phyloP scores from a whole-genome alignment of 1,284 basidiomycete species.

The Irpex rosettiformis region DNA sequence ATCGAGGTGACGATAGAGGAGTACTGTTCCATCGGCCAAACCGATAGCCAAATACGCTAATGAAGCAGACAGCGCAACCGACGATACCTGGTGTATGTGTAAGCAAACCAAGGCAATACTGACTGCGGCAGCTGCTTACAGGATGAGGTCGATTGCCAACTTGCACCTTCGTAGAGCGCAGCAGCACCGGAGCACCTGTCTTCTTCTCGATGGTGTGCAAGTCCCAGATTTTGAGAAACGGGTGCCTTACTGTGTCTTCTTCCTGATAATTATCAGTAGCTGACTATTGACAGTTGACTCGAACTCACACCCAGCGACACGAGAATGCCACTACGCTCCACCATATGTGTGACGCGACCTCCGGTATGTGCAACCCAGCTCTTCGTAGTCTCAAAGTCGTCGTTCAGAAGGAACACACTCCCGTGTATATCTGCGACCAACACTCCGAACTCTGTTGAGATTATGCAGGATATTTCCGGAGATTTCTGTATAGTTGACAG shows the following conservation, averaged over 20 bases:
- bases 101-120: not conserved
- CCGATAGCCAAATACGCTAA: slow-evolving; percentile 88
- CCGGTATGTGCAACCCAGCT: slow-evolving; percentile 78
- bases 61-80: slow-evolving; percentile 76
- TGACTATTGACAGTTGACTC: not conserved
- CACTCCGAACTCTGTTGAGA: slow-evolving; percentile 58
- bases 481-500: slow-evolving; percentile 42
- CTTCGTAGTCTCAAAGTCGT: slow-evolving; percentile 67
- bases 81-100: slow-evolving; percentile 57
- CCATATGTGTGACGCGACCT: slow-evolving; percentile 82
- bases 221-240: slow-evolving; percentile 89
- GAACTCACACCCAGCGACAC: slow-evolving; percentile 79
- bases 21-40: slow-evolving; percentile 91
- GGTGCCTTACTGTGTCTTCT: slow-evolving; percentile 71
- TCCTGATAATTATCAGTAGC: slow-evolving; percentile 48
- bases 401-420: slow-evolving; percentile 70
- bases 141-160: slow-evolving; percentile 79
- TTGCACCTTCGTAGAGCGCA: slow-evolving; percentile 79
- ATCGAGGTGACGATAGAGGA: slow-evolving; percentile 88
- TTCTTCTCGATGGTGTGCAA: slow-evolving; percentile 74
- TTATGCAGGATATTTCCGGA: slow-evolving; percentile 67
- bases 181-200: slow-evolving; percentile 60
- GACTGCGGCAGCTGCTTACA: slow-evolving; percentile 39
- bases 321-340: slow-evolving; percentile 73
- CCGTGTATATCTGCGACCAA: slow-evolving; percentile 83